Percentiles rank a stretch among this genome's conserved stretches.
Conservation (phyloP, 768 basidiomycete genomes). For the Cyathus striatus region DNA sequence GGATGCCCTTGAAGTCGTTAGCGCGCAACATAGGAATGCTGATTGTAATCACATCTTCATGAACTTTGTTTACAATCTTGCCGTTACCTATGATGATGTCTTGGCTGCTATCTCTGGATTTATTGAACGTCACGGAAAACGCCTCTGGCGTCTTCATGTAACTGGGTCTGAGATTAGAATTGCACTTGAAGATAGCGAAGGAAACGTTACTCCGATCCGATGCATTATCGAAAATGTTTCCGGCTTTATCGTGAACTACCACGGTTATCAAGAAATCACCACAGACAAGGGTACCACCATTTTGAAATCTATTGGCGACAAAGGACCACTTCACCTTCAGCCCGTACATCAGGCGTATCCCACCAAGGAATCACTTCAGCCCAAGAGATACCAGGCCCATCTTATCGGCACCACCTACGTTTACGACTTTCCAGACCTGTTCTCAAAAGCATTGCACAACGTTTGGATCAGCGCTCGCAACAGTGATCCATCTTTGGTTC, state of each 20-base stretch:
- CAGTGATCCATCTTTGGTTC: constrained; percentile 56
- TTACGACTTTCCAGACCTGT: constrained; percentile 99
- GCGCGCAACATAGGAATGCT: constrained; percentile 82
- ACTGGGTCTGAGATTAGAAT: constrained; percentile 97
- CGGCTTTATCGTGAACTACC: constrained; percentile 97
- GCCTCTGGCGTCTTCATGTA: constrained; percentile 96
- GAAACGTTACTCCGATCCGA: constrained; percentile 93
- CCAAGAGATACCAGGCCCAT: constrained; percentile 98
- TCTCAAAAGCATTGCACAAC: constrained; percentile 94
- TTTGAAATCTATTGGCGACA: constrained; percentile 96
- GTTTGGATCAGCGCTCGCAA: constrained; percentile 77
- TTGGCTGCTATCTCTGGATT: constrained; percentile 97
- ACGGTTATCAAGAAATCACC: constrained; percentile 95
- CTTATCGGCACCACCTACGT: constrained; percentile 97
- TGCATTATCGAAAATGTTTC: constrained; percentile 98
- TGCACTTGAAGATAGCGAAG: constrained; percentile 89
- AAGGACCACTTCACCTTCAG: constrained; percentile 93
- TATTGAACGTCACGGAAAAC: constrained; percentile 97
- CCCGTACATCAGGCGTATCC: constrained; percentile 92
- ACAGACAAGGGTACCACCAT: constrained; percentile 95
- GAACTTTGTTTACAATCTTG: constrained; percentile 97
- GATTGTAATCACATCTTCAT: constrained; percentile 99
- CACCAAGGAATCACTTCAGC: constrained; percentile 97
- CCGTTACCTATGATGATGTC: constrained; percentile 94
- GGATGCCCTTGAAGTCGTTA: constrained; percentile 93